These are phyloP conservation scores for Myriosclerotinia curreyana DNA, from an alignment of 2,329 filamentous ascomycete genomes.

Conservation along the genomic window DNA sequence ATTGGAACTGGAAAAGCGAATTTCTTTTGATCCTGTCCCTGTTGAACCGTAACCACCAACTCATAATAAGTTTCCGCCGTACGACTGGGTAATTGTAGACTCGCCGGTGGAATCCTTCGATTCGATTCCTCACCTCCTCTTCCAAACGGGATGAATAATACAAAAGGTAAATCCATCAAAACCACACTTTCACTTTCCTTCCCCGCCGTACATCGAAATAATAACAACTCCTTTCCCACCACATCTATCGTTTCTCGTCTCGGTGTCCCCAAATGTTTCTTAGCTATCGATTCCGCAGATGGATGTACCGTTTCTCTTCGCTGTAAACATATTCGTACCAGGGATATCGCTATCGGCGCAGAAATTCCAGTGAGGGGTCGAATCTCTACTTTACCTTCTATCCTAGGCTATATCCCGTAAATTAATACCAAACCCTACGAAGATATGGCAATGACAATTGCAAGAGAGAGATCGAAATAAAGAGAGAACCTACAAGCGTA, in stretches of 20 bases:
- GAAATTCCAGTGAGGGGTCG: slow-evolving; percentile 81
- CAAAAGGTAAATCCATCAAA: slow-evolving; percentile 95
- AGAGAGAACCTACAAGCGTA: slow-evolving; percentile 70
- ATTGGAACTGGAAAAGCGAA: slow-evolving; percentile 89
- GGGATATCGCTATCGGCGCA: slow-evolving; percentile 83
- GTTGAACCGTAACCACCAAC: slow-evolving; percentile 91
- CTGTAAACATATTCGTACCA: slow-evolving; percentile 91
- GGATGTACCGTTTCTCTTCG: slow-evolving; percentile 95
- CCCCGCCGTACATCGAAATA: slow-evolving; percentile 82
- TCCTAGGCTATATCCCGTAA: slow-evolving; percentile 67
- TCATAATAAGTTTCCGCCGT: slow-evolving; percentile 98
- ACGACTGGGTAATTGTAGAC: slow-evolving; percentile 81
- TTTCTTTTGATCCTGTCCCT: slow-evolving; percentile 85
- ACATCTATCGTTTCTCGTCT: slow-evolving; percentile 88
- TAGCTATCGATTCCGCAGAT: slow-evolving; percentile 88
- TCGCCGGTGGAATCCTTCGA: slow-evolving; percentile 85
- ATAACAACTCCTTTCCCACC: slow-evolving; percentile 90
- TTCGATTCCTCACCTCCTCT: slow-evolving; percentile 87
- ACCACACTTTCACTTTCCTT: slow-evolving; percentile 85
- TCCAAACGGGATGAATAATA: slow-evolving; percentile 95
- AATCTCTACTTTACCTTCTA: slow-evolving; percentile 97
- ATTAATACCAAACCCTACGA: slow-evolving; percentile 24
- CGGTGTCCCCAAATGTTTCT: slow-evolving; percentile 85
- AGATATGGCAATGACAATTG: slow-evolving; percentile 20
- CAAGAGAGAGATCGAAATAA: slow-evolving; percentile 24